Evolutionary conservation across 305 asterid genomes (phyloP).

Genomic region (Fraxinus baroniana): DNA sequence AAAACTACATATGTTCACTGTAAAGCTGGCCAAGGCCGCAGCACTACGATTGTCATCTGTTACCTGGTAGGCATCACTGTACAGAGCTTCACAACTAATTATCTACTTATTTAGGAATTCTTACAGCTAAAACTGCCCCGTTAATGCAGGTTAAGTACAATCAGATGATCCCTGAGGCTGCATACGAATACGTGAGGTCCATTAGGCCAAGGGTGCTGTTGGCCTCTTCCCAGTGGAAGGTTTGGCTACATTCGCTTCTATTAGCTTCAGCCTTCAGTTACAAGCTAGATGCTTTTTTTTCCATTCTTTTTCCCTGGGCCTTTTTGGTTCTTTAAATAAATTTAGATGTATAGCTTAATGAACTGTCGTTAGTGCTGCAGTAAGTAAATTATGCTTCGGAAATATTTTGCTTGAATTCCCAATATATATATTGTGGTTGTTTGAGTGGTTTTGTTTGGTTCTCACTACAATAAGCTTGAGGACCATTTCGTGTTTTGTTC

Average conservation of each 20-base stretch:
- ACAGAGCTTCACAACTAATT: not conserved
- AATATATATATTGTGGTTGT: not conserved
- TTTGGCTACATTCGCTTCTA: constrained; percentile 2
- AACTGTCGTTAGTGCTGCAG: not conserved
- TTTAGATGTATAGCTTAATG: not conserved
- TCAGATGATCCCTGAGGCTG: constrained; percentile 72
- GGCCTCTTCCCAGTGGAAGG: constrained; percentile 92
- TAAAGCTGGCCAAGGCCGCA: constrained; percentile 92
- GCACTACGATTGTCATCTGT: constrained; percentile 88
- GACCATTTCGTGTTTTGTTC: not conserved
- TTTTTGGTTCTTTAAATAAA: not conserved
- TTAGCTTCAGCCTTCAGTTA: not conserved
- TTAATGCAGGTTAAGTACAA: constrained; percentile 64
- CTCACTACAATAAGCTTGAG: not conserved
- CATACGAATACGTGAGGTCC: constrained; percentile 68
- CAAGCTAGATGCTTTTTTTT: not conserved
- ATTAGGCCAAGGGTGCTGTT: constrained; percentile 83
- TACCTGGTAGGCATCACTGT: constrained; percentile 52
- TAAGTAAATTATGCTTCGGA: not conserved
- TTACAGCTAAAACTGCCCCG: not conserved
- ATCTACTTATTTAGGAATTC: constrained; percentile 5
- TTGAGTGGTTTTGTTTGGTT: not conserved
- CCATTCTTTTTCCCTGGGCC: not conserved
- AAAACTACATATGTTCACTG: constrained; percentile 82
- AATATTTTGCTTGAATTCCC: not conserved